Base-by-base conservation (phyloP, 805 yeast species). In the Wickerhamiella dianesei region DNA sequence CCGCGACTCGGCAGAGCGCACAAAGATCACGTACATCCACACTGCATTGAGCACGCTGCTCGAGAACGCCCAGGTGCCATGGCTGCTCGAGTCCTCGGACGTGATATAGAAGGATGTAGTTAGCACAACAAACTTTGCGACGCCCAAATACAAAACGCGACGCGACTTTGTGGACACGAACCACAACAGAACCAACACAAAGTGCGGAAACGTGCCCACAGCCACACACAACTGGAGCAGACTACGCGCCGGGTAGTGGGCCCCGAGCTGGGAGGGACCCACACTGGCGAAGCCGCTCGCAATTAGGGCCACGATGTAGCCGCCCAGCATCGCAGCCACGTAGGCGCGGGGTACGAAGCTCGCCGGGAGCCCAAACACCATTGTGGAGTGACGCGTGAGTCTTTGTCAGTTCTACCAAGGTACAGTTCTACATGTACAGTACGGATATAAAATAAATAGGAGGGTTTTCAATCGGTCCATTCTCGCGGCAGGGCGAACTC, bases 71-170 rank as follows among this genome's bases (percentile, higher is more conserved):
- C 4, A 51, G 42, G 32, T 16, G 25, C 59, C 62, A 35, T 55
- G 50, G 18, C 41, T 16, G 19, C 32, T 35, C 14, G 50, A 40
- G 41, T 49, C 52, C 37, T 54, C 59, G 17, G 88, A 78, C 2
- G 95, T 82, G 50, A 86, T 80, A 59, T 81, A 86, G 3, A 81
- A 87, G 85, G 88, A 80, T 3, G 92, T 92, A 58, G 89, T 88
- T 56, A 89, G 81, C 0, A 88, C 76, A 37, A 82, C 71, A 0
- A 92, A 81, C 64, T 94, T 72, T 1, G 76, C 41, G 2, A 79
- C 47, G 17, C 94, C 95, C 50, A 20, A 71, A 74, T 43, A 68
- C 52, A 40, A 36, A 2, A 57, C 40, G 1, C 22, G 12, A 8
- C 35, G 19, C 4, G 51, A 46, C 20, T 39, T 2, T 5, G 46